Percentiles rank a stretch among this genome's conserved stretches.
Evolutionary conservation across 805 yeast species (phyloP).

Genomic region (Starmera pachycereana): DNA sequence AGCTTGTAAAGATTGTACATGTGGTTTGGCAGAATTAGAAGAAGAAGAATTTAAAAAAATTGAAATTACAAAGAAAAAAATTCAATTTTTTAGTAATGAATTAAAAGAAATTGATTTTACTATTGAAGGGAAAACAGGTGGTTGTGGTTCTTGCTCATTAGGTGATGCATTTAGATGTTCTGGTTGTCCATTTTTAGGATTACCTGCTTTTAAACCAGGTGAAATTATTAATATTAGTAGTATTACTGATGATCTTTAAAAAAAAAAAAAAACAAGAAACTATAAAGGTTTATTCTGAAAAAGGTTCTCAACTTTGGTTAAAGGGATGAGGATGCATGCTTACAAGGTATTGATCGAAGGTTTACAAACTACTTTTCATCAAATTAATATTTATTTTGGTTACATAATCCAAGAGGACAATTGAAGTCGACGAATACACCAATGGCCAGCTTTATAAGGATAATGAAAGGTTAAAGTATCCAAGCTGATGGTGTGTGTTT

Average conservation of each 20-base stretch:
- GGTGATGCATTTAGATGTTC: slow-evolving; percentile 99
- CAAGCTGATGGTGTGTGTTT: too few species aligned
- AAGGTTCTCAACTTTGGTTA: not conserved
- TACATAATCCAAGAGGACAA: too few species aligned
- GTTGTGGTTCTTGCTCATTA: slow-evolving; percentile 93
- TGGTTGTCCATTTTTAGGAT: slow-evolving; percentile 94
- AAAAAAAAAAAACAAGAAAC: too few species aligned
- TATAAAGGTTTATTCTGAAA: too few species aligned
- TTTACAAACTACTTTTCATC: too few species aligned
- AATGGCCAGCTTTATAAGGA: too few species aligned
- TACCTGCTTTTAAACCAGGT: slow-evolving; percentile 98
- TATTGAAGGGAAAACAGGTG: slow-evolving; percentile 93
- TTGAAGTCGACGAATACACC: too few species aligned
- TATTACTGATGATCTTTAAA: slow-evolving; percentile 67
- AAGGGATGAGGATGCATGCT: too few species aligned
- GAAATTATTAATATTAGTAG: slow-evolving; percentile 71
- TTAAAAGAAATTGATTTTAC: slow-evolving; percentile 91
- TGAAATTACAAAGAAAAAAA: slow-evolving; percentile 24
- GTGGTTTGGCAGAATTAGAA: slow-evolving; percentile 89
- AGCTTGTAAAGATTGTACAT: slow-evolving; percentile 97
- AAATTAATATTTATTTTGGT: too few species aligned
- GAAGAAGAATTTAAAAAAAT: slow-evolving; percentile 31
- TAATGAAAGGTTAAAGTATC: too few species aligned
- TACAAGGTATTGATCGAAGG: too few species aligned
- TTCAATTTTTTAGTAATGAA: slow-evolving; percentile 55